Evolutionary conservation across 495 filamentous ascomycete genomes (phyloP), one percentile per base, ranked within the genome.

Genomic region (Trichoderma asperelloides): DNA sequence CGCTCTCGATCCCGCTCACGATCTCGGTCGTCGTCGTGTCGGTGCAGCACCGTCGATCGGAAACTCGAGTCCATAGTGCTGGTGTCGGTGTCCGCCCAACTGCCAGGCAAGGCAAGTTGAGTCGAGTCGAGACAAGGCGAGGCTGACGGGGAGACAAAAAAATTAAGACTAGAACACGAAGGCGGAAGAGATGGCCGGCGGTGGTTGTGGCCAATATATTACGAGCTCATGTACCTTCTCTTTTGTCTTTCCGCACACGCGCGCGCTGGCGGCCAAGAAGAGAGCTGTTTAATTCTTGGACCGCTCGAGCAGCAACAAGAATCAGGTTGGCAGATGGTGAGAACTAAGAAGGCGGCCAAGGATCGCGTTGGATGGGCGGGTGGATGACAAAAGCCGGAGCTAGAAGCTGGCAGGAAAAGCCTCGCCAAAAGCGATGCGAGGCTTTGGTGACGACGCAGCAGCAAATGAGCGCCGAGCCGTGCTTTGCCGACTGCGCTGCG

Each of bases 31-130:
- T 74, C 75, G 70, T 78, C 74, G 63, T 77, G 73, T 27, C 76
- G 76, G 71, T 80, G 78, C 73, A 82, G 74, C 70, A 81, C 78
- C 16, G 76, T 80, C 70, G 80, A 79, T 66, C 72, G 74, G 71
- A 80, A 83, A 62, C 75, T 73, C 55, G 55, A 60, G 66, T 75
- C 68, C 65, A 64, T 41, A 23, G 45, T 28, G 39, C 60, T 43
- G 16, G 18, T 21, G 21, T 12, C n/a, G 49, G 49, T 47, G 16
- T 37, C 33, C 9, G 33, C 33, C 33, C 33, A 37, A 8, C 33
- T 8, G 33, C 33, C 43, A 47, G 43, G 21, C 47, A 21, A 51
- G 47, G 47, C 47, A 37, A 8, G 33, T 37, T 7, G 33, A 37
- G 33, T 37, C 33, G 33, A 37, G 33, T 37, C 33, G 33, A 37